A percentile compares a stretch with the other conserved stretches of the same genome.
Evolutionary conservation across 23 red algal genomes (phyloP).

Genomic region (Gracilaria gracilis): DNA sequence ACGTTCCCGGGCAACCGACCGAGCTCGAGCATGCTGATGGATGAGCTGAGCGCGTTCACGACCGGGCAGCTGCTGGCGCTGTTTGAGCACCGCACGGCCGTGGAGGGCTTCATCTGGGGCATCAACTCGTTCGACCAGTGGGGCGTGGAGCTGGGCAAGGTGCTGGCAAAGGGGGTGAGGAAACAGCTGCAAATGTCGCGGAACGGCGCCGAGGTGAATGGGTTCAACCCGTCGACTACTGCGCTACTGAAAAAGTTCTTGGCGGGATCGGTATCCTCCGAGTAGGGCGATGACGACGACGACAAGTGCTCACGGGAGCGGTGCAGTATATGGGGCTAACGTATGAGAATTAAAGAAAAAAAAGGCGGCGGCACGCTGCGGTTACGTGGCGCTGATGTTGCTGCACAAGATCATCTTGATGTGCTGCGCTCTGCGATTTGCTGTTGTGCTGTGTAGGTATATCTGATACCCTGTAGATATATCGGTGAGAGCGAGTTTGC

Average conservation of each 20-base stretch:
- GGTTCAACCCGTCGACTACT: slow-evolving; percentile 86
- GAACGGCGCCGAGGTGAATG: slow-evolving; percentile 29
- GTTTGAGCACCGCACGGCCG: slow-evolving; percentile 96
- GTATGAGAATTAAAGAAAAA: too few relatives aligned
- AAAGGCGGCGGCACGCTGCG: too few relatives aligned
- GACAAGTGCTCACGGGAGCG: background rate
- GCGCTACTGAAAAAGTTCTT: slow-evolving; percentile 71
- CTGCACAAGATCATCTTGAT: too few relatives aligned
- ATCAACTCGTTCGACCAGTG: slow-evolving; percentile 99
- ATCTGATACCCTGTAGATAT: too few relatives aligned
- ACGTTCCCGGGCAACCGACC: slow-evolving; percentile 91
- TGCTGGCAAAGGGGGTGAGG: slow-evolving; percentile 90
- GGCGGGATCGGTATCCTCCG: slow-evolving; percentile 18
- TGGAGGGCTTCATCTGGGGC: slow-evolving; percentile 97
- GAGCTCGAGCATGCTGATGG: slow-evolving; percentile 66
- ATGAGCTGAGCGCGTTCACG: slow-evolving; percentile 72
- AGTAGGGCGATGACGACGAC: too few relatives aligned
- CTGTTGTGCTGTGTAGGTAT: too few relatives aligned
- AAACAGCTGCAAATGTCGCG: slow-evolving; percentile 60
- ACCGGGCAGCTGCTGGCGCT: slow-evolving; percentile 88
- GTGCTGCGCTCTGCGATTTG: too few relatives aligned
- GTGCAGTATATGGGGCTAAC: too few relatives aligned
- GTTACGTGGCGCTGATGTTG: too few relatives aligned
- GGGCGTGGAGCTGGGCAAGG: slow-evolving; percentile 99
- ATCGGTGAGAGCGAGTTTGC: too few relatives aligned